Percentiles rank a stretch among this genome's conserved stretches.
These are phyloP conservation scores for Vitis hybrid DNA, from an alignment of 177 flowering plant genomes.

Conservation along the genomic window DNA sequence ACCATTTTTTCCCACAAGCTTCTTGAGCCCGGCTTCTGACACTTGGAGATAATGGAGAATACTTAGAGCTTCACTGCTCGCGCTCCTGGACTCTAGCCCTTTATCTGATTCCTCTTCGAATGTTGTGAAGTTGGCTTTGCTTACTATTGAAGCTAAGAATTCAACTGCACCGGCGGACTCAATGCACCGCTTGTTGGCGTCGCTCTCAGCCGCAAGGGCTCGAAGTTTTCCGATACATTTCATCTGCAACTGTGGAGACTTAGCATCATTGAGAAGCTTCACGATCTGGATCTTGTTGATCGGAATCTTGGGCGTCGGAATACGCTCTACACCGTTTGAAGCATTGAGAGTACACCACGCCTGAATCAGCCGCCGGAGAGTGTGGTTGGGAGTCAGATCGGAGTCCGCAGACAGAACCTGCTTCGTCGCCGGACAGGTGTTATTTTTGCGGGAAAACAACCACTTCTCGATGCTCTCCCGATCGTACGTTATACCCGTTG, in stretches of 20 bases:
- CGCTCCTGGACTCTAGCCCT: slow-evolving; percentile 10
- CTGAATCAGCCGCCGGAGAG: slow-evolving; percentile 60
- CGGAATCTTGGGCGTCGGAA: slow-evolving; percentile 31
- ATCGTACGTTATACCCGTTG: slow-evolving; percentile 68
- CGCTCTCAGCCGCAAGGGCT: slow-evolving; percentile 36
- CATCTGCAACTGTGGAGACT: slow-evolving; percentile 15
- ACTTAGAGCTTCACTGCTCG: slow-evolving; percentile 35
- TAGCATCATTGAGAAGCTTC: slow-evolving; percentile 35
- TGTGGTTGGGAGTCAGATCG: slow-evolving; percentile 62
- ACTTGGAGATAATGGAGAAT: slow-evolving; percentile 27
- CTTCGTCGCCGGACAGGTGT: slow-evolving; percentile 61
- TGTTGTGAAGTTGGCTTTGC: neutral
- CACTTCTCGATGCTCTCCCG: slow-evolving; percentile 59
- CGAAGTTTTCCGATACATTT: slow-evolving; percentile 35
- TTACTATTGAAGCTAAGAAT: slow-evolving; percentile 34
- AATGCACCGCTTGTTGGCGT: slow-evolving; percentile 30
- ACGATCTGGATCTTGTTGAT: slow-evolving; percentile 22
- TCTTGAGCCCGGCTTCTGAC: slow-evolving; percentile 34
- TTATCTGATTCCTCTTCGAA: neutral
- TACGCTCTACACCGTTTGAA: slow-evolving; percentile 32
- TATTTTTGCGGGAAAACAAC: slow-evolving; percentile 43
- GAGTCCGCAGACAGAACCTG: slow-evolving; percentile 28
- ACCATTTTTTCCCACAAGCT: slow-evolving; percentile 13
- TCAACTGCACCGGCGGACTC: slow-evolving; percentile 37
- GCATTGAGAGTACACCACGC: slow-evolving; percentile 52